Percentiles rank a stretch among this genome's conserved stretches.
phyloP scores from a whole-genome alignment of 176 grass and related monocot species.

The Oryza officinalis region DNA sequence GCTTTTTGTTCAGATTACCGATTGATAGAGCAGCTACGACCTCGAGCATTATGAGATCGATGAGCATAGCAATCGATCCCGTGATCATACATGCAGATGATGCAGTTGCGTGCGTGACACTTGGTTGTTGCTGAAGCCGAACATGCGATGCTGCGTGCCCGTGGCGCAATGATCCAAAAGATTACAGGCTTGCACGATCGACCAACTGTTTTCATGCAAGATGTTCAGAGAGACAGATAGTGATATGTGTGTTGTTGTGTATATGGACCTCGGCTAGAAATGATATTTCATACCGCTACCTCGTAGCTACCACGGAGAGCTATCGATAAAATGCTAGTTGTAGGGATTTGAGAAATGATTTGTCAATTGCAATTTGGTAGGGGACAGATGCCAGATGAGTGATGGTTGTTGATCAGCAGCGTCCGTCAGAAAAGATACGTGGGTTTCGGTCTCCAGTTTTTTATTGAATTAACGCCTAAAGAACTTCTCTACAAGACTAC shows the following conservation, averaged over 20 bases:
- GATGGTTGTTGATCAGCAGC: background rate
- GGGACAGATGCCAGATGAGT: background rate
- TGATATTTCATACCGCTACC: background rate
- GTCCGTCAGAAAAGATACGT: background rate
- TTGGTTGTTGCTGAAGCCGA: background rate
- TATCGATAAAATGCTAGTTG: background rate
- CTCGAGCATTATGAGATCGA: slow-evolving; percentile 12
- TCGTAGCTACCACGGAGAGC: background rate
- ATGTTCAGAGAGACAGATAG: background rate
- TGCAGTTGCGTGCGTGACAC: background rate
- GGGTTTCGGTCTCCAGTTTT: background rate
- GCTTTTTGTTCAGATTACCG: background rate
- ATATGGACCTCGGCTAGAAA: background rate
- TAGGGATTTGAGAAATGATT: background rate
- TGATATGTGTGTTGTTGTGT: background rate
- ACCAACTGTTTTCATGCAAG: background rate
- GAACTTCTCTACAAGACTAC: background rate
- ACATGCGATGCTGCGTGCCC: slow-evolving; percentile 22
- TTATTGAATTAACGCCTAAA: background rate
- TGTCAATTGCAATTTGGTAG: slow-evolving; percentile 4
- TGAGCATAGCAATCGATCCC: slow-evolving; percentile 8
- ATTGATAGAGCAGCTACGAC: background rate
- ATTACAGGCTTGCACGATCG: background rate
- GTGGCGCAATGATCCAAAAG: slow-evolving; percentile 32
- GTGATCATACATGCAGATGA: slow-evolving; percentile 7